Percentiles rank a stretch among this genome's conserved stretches.
These are phyloP conservation scores for Prunus persica DNA, from an alignment of 306 rosid species.

Conservation along the genomic window DNA sequence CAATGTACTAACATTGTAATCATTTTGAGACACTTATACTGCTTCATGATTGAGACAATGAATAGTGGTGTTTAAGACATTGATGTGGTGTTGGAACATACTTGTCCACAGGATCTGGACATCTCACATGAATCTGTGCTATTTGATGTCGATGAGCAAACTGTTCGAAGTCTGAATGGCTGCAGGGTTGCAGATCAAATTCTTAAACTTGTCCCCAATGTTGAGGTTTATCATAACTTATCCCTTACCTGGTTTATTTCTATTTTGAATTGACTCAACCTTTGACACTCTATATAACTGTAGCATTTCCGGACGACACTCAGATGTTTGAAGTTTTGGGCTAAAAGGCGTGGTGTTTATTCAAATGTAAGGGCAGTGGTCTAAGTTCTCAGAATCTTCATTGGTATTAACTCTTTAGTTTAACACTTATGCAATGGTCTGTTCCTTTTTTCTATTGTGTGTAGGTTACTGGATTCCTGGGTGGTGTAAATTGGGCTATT, in stretches of 20 bases:
- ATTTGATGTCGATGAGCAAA: slow-evolving; percentile 74
- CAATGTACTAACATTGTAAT: too few relatives aligned
- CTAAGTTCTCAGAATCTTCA: not conserved
- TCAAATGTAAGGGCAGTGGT: slow-evolving; percentile 68
- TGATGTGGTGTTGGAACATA: slow-evolving; percentile 21
- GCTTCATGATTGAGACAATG: not conserved
- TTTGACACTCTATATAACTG: slow-evolving; percentile 34
- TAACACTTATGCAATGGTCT: slow-evolving; percentile 4
- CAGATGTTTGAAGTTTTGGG: slow-evolving; percentile 95
- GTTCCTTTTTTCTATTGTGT: slow-evolving; percentile 17
- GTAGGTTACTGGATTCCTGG: slow-evolving; percentile 97
- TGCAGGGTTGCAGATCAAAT: slow-evolving; percentile 98
- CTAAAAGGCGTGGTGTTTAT: slow-evolving; percentile 94
- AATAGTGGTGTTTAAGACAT: slow-evolving; percentile 16
- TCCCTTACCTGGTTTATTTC: slow-evolving; percentile 17
- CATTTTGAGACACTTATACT: slow-evolving; percentile 13
- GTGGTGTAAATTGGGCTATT: slow-evolving; percentile 99
- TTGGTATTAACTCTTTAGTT: not conserved
- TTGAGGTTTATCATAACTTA: slow-evolving; percentile 59
- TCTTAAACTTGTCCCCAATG: slow-evolving; percentile 92
- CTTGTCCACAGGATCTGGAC: slow-evolving; percentile 72
- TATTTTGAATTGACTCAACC: slow-evolving; percentile 27
- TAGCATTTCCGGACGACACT: slow-evolving; percentile 84
- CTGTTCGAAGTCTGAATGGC: slow-evolving; percentile 94
- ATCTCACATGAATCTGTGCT: slow-evolving; percentile 73